phyloP scores from a whole-genome alignment of 2,329 filamentous ascomycete species.

The Alternaria angustiovoidea region DNA sequence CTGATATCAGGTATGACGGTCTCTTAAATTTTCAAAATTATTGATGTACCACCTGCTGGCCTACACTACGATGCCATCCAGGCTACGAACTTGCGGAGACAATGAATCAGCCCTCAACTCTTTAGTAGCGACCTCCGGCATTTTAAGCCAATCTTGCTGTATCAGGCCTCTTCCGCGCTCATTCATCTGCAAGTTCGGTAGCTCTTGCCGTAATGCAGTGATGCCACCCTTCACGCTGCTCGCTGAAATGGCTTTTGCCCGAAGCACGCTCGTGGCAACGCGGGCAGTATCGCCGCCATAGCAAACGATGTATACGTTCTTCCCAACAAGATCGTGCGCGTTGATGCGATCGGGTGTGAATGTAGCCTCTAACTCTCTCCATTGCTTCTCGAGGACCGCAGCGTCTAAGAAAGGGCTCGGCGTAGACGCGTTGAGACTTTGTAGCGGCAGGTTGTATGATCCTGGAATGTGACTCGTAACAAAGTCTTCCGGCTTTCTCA shows the following conservation, averaged over 20 bases:
- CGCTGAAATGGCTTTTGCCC: constrained; percentile 24
- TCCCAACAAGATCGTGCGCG: constrained; percentile 27
- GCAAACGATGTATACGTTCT: constrained; percentile 28
- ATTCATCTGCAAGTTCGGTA: constrained; percentile 22
- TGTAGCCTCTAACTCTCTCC: constrained; percentile 28
- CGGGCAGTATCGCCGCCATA: constrained; percentile 30
- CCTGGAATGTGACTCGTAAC: constrained; percentile 25
- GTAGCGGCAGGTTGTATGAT: constrained; percentile 30
- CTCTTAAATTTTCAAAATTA: neutral
- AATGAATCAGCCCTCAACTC: constrained; percentile 12
- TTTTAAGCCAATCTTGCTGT: constrained; percentile 15
- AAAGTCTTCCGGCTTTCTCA: constrained; percentile 30
- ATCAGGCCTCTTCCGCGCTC: constrained; percentile 8
- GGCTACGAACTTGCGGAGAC: constrained; percentile 8
- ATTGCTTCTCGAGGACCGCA: constrained; percentile 25
- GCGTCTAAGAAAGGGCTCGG: constrained; percentile 28
- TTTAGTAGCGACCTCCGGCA: neutral
- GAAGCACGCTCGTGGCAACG: constrained; percentile 31
- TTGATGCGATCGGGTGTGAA: constrained; percentile 27
- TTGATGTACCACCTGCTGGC: neutral
- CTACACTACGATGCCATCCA: constrained; percentile 1
- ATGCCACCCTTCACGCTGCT: constrained; percentile 30
- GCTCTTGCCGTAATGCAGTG: constrained; percentile 14
- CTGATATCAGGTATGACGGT: too few species aligned
- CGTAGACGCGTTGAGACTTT: constrained; percentile 19